Percentiles rank a stretch among this genome's conserved stretches.
phyloP scores from a whole-genome alignment of 208 protist species.

The Acanthamoeba healyi region DNA sequence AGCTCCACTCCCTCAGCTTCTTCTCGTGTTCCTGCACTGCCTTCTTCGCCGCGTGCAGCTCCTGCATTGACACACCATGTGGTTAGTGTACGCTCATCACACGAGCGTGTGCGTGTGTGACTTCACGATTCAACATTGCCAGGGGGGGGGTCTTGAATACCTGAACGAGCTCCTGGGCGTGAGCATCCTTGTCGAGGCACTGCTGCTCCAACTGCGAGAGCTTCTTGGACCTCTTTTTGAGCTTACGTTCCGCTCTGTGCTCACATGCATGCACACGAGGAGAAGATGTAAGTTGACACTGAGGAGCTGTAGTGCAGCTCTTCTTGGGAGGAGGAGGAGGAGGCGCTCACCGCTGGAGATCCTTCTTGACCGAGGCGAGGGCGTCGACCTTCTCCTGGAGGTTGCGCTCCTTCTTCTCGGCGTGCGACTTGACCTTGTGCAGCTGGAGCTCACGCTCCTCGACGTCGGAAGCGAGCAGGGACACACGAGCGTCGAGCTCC shows the following conservation, averaged over 20 bases:
- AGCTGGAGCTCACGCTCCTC: neutral
- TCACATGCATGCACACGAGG: neutral
- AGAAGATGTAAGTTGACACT: neutral
- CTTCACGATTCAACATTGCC: no score
- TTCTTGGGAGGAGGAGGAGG: neutral
- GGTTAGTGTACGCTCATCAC: no score
- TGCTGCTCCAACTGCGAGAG: conserved; percentile 10
- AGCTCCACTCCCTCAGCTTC: conserved; percentile 4
- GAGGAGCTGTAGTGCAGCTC: neutral
- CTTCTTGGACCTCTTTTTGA: conserved; percentile 51
- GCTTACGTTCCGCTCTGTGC: conserved; percentile 20
- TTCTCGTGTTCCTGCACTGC: conserved; percentile 55
- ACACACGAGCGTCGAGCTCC: neutral
- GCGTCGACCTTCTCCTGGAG: conserved; percentile 11
- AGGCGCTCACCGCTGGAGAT: conserved; percentile 16
- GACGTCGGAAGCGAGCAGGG: conserved; percentile 5
- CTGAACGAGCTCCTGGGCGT: neutral
- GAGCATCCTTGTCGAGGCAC: conserved; percentile 14
- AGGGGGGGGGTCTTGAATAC: no score
- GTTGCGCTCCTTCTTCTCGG: neutral
- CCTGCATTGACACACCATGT: neutral
- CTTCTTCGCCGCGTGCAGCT: neutral
- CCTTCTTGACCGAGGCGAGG: conserved; percentile 39
- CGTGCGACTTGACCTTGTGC: neutral
- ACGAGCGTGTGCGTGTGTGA: no score